phyloP scores from a whole-genome alignment of 371 early-diverging fungal species.

The Circinella umbellata region DNA sequence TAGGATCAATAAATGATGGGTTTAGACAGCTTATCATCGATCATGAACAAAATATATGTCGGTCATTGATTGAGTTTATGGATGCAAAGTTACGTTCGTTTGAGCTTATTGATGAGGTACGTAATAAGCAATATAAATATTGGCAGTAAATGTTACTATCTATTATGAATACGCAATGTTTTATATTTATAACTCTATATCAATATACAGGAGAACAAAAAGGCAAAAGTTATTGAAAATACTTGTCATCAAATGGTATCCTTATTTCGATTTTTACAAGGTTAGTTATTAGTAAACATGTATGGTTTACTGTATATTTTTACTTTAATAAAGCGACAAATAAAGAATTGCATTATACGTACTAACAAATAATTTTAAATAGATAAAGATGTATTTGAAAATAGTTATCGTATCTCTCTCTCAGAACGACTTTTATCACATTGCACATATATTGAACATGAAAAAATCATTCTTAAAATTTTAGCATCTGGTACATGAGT shows the following conservation, averaged over 20 bases:
- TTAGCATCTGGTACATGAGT: background rate
- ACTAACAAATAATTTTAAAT: background rate
- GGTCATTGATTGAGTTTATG: background rate
- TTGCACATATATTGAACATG: background rate
- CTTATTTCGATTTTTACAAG: background rate
- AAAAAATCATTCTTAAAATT: background rate
- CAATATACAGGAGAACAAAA: background rate
- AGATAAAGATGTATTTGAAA: conserved; percentile 8
- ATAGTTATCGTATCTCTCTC: background rate
- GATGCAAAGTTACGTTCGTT: background rate
- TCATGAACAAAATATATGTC: background rate
- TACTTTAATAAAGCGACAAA: too few relatives aligned
- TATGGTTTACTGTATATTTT: background rate
- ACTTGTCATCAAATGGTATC: background rate
- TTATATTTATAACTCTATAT: background rate
- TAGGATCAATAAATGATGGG: background rate
- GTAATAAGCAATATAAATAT: too few relatives aligned
- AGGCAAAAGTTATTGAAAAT: background rate
- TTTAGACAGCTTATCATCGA: background rate
- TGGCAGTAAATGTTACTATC: background rate
- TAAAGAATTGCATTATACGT: background rate
- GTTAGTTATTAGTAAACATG: background rate
- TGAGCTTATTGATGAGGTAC: too few relatives aligned
- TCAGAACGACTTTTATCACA: background rate
- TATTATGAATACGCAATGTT: background rate